phyloP scores from a whole-genome alignment of 495 filamentous ascomycete species.

The Parachaetomium inaequale region DNA sequence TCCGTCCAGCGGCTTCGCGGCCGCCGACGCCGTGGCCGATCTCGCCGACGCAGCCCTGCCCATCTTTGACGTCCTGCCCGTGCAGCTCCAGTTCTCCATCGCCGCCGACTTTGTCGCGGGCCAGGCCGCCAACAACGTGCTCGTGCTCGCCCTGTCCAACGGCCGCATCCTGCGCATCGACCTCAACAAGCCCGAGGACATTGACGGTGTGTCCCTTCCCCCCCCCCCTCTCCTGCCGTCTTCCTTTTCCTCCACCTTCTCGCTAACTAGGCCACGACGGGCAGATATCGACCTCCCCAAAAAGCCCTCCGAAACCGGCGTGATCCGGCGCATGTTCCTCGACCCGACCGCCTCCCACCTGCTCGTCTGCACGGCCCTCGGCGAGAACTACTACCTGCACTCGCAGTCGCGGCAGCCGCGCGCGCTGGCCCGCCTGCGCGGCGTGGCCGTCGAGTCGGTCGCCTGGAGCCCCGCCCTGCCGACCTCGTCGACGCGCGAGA shows the following conservation, averaged over 20 bases:
- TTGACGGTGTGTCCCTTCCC: slow-evolving; percentile 63
- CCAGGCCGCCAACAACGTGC: slow-evolving; percentile 95
- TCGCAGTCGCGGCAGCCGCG: slow-evolving; percentile 88
- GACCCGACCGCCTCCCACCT: slow-evolving; percentile 95
- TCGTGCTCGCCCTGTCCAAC: slow-evolving; percentile 83
- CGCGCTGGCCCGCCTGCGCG: slow-evolving; percentile 74
- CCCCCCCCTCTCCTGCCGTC: background rate
- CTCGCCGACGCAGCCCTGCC: slow-evolving; percentile 61
- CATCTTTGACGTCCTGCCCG: slow-evolving; percentile 89
- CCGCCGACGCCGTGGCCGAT: slow-evolving; percentile 51
- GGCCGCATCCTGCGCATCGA: slow-evolving; percentile 91
- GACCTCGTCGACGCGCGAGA: slow-evolving; percentile 90
- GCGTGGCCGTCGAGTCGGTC: slow-evolving; percentile 80
- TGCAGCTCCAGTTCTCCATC: slow-evolving; percentile 86
- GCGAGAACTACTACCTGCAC: slow-evolving; percentile 97
- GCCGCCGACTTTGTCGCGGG: slow-evolving; percentile 93
- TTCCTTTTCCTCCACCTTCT: background rate
- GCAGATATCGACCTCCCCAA: slow-evolving; percentile 95
- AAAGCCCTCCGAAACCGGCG: slow-evolving; percentile 80
- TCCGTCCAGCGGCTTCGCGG: slow-evolving; percentile 50
- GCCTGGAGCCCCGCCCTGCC: slow-evolving; percentile 98
- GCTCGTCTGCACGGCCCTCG: slow-evolving; percentile 82
- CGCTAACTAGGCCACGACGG: slow-evolving; percentile 5
- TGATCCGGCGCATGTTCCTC: slow-evolving; percentile 93
- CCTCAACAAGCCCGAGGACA: slow-evolving; percentile 86